Evolutionary conservation across 2,329 filamentous ascomycete genomes (phyloP).

Genomic region (Magnaporthiopsis rhizophila): DNA sequence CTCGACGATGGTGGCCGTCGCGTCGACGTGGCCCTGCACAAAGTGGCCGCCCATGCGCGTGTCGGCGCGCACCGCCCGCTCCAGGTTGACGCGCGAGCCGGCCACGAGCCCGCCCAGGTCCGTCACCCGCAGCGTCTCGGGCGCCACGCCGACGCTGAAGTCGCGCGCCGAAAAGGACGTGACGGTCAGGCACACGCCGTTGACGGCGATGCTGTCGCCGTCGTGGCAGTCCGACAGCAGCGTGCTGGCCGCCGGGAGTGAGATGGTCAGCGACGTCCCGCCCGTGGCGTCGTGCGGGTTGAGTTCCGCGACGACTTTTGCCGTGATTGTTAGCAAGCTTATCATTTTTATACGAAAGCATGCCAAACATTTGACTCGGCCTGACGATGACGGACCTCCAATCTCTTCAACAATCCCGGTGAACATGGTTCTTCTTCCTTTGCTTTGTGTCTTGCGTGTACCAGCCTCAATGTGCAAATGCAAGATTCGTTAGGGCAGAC

Average conservation of each 20-base stretch:
- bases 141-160: slow-evolving; percentile 91
- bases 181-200: slow-evolving; percentile 92
- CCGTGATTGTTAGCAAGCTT: slow-evolving; percentile 1
- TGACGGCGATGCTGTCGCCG: slow-evolving; percentile 91
- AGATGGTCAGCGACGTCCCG: slow-evolving; percentile 86
- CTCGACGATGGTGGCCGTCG: slow-evolving; percentile 65
- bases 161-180: slow-evolving; percentile 43
- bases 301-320: slow-evolving; percentile 70
- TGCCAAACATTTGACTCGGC: background rate
- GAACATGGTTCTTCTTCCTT: slow-evolving; percentile 57
- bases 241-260: slow-evolving; percentile 53
- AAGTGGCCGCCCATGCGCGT: slow-evolving; percentile 98
- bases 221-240: slow-evolving; percentile 78
- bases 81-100: slow-evolving; percentile 74
- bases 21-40: slow-evolving; percentile 96
- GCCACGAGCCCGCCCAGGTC: slow-evolving; percentile 72
- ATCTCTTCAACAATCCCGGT: slow-evolving; percentile 90
- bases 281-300: slow-evolving; percentile 73
- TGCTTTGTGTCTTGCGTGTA: background rate
- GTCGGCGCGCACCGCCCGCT: slow-evolving; percentile 81
- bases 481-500: background rate
- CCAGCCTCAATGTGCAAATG: background rate
- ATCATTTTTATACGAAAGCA: background rate
- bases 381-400: slow-evolving; percentile 57
- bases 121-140: slow-evolving; percentile 90